phyloP scores from a whole-genome alignment of 306 rosid species.

The Dalbergia cochinchinensis region DNA sequence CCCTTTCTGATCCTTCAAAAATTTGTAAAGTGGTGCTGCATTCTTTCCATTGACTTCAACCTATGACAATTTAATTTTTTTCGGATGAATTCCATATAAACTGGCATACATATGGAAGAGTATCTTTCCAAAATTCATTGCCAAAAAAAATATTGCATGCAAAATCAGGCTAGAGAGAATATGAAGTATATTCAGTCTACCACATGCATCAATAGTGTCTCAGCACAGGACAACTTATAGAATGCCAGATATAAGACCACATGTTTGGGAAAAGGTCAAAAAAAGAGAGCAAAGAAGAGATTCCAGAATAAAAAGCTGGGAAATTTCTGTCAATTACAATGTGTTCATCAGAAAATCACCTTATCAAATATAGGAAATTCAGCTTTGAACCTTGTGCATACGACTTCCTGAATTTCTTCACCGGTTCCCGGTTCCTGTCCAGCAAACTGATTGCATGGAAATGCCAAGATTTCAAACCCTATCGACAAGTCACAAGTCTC shows the following conservation, averaged over 20 bases:
- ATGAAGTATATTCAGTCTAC: slow-evolving; percentile 27
- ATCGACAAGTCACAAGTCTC: slow-evolving; percentile 19
- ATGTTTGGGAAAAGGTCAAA: background rate
- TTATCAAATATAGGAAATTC: slow-evolving; percentile 90
- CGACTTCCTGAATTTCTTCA: slow-evolving; percentile 78
- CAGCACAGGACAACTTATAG: background rate
- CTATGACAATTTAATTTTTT: slow-evolving; percentile 49
- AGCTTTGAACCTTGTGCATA: slow-evolving; percentile 84
- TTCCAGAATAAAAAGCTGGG: background rate
- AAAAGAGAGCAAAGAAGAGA: background rate
- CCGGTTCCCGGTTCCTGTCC: slow-evolving; percentile 90
- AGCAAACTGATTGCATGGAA: slow-evolving; percentile 95
- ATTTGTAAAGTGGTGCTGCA: slow-evolving; percentile 74
- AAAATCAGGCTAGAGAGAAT: slow-evolving; percentile 14
- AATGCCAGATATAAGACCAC: slow-evolving; percentile 19
- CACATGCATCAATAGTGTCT: slow-evolving; percentile 14
- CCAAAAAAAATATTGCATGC: background rate
- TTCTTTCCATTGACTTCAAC: slow-evolving; percentile 87
- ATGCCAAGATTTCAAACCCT: slow-evolving; percentile 94
- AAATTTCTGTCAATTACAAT: background rate
- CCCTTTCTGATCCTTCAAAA: slow-evolving; percentile 71
- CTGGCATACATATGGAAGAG: background rate
- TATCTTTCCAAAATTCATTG: slow-evolving; percentile 15
- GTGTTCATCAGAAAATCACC: slow-evolving; percentile 59
- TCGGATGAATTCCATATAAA: slow-evolving; percentile 25